A percentile compares a stretch with the other conserved stretches of the same genome.
Evolutionary conservation across 1,139 yeast species (phyloP).

Genomic region (Scheffersomyces quercinus): DNA sequence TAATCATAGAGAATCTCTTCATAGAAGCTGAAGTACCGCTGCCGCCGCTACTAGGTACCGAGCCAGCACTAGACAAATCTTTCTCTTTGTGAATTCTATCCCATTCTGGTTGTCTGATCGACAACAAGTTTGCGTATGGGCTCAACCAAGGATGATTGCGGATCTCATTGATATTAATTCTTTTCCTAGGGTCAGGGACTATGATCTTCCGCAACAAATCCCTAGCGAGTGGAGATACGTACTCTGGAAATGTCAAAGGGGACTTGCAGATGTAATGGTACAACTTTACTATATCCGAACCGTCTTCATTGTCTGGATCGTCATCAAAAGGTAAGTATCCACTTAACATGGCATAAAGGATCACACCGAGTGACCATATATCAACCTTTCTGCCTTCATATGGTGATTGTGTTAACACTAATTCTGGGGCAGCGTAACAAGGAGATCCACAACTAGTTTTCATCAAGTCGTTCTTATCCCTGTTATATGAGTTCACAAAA

Average conservation of each 20-base stretch:
- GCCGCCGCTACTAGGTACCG: slow-evolving; percentile 1
- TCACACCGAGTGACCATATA: slow-evolving; percentile 96
- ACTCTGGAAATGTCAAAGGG: slow-evolving; percentile 93
- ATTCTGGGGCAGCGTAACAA: slow-evolving; percentile 97
- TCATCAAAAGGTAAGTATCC: slow-evolving; percentile 98
- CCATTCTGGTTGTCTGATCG: slow-evolving; percentile 90
- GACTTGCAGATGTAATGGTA: slow-evolving; percentile 91
- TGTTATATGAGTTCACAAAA: slow-evolving; percentile 84
- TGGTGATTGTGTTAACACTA: slow-evolving; percentile 83
- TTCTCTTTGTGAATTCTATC: slow-evolving; percentile 54
- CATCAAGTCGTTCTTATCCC: slow-evolving; percentile 73
- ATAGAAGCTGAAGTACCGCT: slow-evolving; percentile 10
- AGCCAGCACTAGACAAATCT: slow-evolving; percentile 6
- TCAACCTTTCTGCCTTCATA: slow-evolving; percentile 95
- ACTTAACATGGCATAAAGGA: slow-evolving; percentile 92
- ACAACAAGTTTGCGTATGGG: slow-evolving; percentile 76
- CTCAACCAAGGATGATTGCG: slow-evolving; percentile 86
- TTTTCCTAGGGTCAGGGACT: slow-evolving; percentile 80
- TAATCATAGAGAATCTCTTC: slow-evolving; percentile 49
- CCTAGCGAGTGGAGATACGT: slow-evolving; percentile 87
- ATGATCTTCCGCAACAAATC: slow-evolving; percentile 83
- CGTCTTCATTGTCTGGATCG: slow-evolving; percentile 95
- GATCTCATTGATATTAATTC: slow-evolving; percentile 69
- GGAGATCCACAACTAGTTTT: slow-evolving; percentile 97
- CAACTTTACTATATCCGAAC: slow-evolving; percentile 86